Evolutionary conservation across 2,329 filamentous ascomycete species (phyloP).

Genomic region (Diaporthe capsici): DNA sequence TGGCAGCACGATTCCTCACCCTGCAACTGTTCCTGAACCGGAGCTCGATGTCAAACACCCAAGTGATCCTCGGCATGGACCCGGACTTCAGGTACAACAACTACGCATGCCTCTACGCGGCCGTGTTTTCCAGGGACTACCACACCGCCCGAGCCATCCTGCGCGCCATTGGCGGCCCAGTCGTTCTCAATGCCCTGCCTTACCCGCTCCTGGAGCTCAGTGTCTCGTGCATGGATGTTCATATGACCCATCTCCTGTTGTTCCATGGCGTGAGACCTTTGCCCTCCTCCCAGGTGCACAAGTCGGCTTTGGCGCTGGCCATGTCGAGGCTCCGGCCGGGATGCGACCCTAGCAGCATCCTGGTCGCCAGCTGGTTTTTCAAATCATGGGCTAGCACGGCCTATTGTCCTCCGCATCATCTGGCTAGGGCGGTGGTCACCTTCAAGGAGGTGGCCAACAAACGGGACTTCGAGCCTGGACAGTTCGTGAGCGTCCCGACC

Average conservation of each 20-base stretch:
- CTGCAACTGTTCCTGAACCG: not conserved
- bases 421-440: not conserved
- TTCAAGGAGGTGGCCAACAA: not conserved
- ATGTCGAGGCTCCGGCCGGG: slow-evolving; percentile 7
- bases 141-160: slow-evolving; percentile 2
- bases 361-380: not conserved
- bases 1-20: slow-evolving; percentile 11
- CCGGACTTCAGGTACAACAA: slow-evolving; percentile 4
- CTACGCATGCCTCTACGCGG: not conserved
- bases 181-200: not conserved
- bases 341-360: slow-evolving; percentile 2
- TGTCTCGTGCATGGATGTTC: not conserved
- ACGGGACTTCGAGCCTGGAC: not conserved
- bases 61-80: not conserved
- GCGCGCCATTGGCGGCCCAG: not conserved
- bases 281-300: not conserved
- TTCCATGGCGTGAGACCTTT: not conserved
- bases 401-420: not conserved
- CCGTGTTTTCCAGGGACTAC: slow-evolving; percentile 2
- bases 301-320: not conserved
- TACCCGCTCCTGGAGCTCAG: slow-evolving; percentile 14
- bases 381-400: not conserved
- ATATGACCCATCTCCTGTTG: slow-evolving; percentile 1
- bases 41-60: not conserved
- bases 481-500: not conserved